Percentiles rank a stretch among this genome's conserved stretches.
These are phyloP conservation scores for Parafenestella ontariensis DNA, from an alignment of 2,329 filamentous ascomycete genomes.

Conservation along the genomic window DNA sequence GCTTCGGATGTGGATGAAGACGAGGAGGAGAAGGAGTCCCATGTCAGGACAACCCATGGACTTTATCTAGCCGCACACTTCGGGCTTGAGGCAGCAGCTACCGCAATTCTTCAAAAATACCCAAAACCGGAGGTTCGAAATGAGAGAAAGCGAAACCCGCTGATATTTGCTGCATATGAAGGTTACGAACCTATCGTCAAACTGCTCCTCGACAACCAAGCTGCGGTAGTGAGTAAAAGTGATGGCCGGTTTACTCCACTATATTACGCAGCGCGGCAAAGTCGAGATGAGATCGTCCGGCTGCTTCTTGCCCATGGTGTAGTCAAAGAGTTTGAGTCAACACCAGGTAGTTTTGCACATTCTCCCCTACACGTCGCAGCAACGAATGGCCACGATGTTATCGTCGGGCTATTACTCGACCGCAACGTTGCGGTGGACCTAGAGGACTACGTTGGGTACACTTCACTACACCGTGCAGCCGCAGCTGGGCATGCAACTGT, in stretches of 20 bases:
- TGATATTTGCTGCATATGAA: background rate
- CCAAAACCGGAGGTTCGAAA: background rate
- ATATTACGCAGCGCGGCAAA: background rate
- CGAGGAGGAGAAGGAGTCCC: background rate
- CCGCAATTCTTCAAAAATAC: background rate
- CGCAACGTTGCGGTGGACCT: background rate
- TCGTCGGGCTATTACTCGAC: background rate
- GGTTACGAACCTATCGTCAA: background rate
- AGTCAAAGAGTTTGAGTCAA: no score
- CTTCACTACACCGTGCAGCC: background rate
- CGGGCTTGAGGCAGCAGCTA: background rate
- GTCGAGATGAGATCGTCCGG: background rate
- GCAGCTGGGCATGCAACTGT: background rate
- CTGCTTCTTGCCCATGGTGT: background rate
- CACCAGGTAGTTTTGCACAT: background rate
- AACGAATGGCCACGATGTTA: background rate
- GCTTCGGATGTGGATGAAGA: no score
- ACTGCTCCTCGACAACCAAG: background rate
- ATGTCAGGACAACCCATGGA: background rate
- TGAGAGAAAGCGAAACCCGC: background rate
- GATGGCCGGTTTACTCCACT: background rate
- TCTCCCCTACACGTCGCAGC: background rate
- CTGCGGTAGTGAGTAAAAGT: background rate
- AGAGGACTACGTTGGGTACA: background rate
- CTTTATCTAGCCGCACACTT: background rate